These are phyloP conservation scores for Sideroxylon spinosum DNA, from an alignment of 179 eudicot genomes.

Conservation along the genomic window DNA sequence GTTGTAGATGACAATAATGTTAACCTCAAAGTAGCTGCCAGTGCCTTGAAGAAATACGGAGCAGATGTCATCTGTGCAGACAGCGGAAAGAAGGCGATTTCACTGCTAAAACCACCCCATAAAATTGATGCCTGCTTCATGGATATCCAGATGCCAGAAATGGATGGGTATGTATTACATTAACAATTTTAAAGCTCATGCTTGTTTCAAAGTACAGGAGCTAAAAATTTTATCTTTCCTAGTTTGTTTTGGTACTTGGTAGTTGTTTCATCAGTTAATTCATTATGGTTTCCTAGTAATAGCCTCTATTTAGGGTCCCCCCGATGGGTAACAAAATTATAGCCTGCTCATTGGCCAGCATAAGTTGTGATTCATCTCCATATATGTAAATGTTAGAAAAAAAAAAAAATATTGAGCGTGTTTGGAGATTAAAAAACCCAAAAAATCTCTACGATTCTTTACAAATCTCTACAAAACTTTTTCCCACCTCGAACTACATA, in stretches of 20 bases:
- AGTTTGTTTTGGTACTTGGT: too few species aligned
- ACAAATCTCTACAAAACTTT: too few species aligned
- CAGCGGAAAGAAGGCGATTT: constrained; percentile 60
- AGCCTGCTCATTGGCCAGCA: too few species aligned
- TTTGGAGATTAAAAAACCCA: too few species aligned
- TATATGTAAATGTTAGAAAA: too few species aligned
- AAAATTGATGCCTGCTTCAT: constrained; percentile 83
- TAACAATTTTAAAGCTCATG: not conserved
- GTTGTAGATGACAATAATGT: constrained; percentile 81
- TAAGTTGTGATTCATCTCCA: too few species aligned
- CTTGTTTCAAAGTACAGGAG: not conserved
- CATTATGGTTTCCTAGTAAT: too few species aligned
- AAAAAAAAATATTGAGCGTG: too few species aligned
- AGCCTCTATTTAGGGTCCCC: too few species aligned
- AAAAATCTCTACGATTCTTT: too few species aligned
- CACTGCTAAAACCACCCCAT: constrained; percentile 57
- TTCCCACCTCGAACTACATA: too few species aligned
- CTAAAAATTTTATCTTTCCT: not conserved
- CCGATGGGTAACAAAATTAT: too few species aligned
- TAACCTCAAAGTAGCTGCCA: constrained; percentile 75
- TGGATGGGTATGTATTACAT: constrained; percentile 66
- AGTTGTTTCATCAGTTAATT: not conserved
- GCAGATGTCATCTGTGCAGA: constrained; percentile 78
- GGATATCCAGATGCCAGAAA: constrained; percentile 96
- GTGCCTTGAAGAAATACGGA: constrained; percentile 78